Evolutionary conservation across 2,329 filamentous ascomycete genomes (phyloP).

Genomic region (Hypoxylon sp.): DNA sequence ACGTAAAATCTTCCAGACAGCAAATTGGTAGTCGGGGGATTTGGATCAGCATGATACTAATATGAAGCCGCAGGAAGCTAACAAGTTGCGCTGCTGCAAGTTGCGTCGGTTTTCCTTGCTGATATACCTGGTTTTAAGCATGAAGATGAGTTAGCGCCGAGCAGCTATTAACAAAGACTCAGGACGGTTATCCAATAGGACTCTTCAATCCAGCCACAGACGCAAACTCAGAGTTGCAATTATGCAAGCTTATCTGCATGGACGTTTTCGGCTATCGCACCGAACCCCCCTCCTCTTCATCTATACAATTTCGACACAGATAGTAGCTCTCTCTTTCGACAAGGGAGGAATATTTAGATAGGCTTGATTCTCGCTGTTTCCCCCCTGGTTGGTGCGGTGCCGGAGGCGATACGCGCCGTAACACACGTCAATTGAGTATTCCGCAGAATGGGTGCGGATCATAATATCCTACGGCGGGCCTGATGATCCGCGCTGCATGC

Average conservation of each 20-base stretch:
- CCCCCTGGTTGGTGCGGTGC: conserved; percentile 36
- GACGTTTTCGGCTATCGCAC: conserved; percentile 43
- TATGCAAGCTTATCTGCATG: conserved; percentile 47
- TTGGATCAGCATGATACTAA: conserved; percentile 22
- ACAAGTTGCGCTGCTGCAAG: conserved; percentile 25
- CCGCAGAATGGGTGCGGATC: conserved; percentile 28
- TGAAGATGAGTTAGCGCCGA: conserved; percentile 28
- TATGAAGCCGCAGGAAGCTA: conserved; percentile 30
- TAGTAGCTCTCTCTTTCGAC: conserved; percentile 18
- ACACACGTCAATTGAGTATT: conserved; percentile 27
- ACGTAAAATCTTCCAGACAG: conserved; percentile 34
- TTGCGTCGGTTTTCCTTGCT: conserved; percentile 30
- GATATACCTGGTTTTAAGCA: conserved; percentile 34
- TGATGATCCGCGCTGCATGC: conserved; percentile 39
- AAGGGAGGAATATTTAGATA: conserved; percentile 25
- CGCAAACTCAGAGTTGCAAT: conserved; percentile 29
- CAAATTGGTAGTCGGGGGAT: conserved; percentile 6
- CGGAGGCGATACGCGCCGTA: conserved; percentile 25
- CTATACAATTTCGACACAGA: conserved; percentile 16
- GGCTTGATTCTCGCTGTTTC: conserved; percentile 21
- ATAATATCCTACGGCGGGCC: conserved; percentile 31
- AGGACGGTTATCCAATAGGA: conserved; percentile 26
- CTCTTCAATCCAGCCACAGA: conserved; percentile 30
- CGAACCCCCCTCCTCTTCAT: conserved; percentile 21
- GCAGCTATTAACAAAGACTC: conserved; percentile 23